Conservation (phyloP, 768 basidiomycete species). For the Mycena floridula region DNA sequence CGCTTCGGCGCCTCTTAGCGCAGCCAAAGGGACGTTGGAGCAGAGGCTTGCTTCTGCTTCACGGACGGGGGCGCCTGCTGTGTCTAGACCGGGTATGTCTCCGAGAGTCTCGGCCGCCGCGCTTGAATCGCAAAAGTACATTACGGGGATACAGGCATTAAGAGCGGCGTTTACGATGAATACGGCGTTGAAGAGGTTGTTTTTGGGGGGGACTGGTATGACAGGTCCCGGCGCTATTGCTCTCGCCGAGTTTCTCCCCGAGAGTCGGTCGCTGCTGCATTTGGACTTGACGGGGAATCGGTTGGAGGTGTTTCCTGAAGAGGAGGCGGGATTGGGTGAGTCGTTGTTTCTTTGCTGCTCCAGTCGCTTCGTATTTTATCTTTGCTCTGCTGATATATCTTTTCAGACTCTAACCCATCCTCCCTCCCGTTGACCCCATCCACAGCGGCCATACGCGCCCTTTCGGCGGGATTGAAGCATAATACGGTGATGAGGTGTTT, state of each 20-base stretch:
- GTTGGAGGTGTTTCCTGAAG: too few species aligned
- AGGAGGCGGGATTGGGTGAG: not conserved
- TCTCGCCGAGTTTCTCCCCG: constrained; percentile 93
- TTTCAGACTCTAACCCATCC: too few species aligned
- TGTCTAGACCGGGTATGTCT: too few species aligned
- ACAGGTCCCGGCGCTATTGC: constrained; percentile 86
- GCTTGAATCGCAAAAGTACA: too few species aligned
- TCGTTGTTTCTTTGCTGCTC: not conserved
- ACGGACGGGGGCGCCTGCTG: too few species aligned
- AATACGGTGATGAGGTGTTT: constrained; percentile 88
- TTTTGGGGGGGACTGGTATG: constrained; percentile 79
- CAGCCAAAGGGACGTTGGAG: too few species aligned
- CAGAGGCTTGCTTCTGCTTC: too few species aligned
- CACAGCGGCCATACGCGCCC: constrained; percentile 91
- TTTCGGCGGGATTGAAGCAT: constrained; percentile 76
- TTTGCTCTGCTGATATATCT: too few species aligned
- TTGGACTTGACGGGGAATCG: constrained; percentile 84
- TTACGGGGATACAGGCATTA: constrained; percentile 51
- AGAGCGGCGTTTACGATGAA: constrained; percentile 93
- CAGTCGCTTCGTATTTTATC: too few species aligned
- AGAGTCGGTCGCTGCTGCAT: constrained; percentile 80
- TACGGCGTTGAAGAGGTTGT: constrained; percentile 84
- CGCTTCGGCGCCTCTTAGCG: too few species aligned
- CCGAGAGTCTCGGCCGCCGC: too few species aligned
- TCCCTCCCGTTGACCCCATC: too few species aligned